Percentiles rank a stretch among this genome's conserved stretches.
These are phyloP conservation scores for Lepidium didymum DNA, from an alignment of 345 rosid species.

Conservation along the genomic window DNA sequence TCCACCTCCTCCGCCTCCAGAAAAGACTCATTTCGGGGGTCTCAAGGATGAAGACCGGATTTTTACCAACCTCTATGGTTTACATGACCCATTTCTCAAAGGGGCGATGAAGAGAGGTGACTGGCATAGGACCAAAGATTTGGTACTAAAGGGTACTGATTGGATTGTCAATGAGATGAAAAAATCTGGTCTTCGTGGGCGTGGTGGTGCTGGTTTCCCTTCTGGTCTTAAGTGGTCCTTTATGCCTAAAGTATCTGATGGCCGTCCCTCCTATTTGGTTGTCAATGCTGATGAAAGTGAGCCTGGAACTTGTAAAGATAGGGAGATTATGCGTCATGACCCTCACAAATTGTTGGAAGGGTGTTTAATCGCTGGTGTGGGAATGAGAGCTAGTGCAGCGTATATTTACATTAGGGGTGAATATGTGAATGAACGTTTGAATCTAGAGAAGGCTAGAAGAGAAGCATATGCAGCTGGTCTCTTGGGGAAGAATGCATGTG, in stretches of 20 bases:
- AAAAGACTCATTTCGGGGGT: constrained; percentile 96
- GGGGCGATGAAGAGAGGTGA: constrained; percentile 97
- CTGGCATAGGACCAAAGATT: constrained; percentile 92
- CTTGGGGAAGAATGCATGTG: constrained; percentile 93
- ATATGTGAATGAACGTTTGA: constrained; percentile 81
- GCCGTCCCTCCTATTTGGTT: constrained; percentile 96
- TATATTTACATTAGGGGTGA: constrained; percentile 96
- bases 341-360: constrained; percentile 97
- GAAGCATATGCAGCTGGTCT: constrained; percentile 93
- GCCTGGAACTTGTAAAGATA: constrained; percentile 99
- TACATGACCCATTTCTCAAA: constrained; percentile 90
- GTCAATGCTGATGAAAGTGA: constrained; percentile 99
- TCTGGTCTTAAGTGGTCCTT: constrained; percentile 99
- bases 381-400: constrained; percentile 96
- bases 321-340: constrained; percentile 97
- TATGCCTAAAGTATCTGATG: constrained; percentile 97
- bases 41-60: constrained; percentile 93
- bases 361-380: constrained; percentile 96
- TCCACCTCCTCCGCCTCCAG: constrained; percentile 88
- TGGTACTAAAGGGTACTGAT: constrained; percentile 93
- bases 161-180: constrained; percentile 94
- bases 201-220: constrained; percentile 99
- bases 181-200: constrained; percentile 95
- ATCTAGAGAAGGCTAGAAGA: constrained; percentile 76
- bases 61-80: constrained; percentile 84